phyloP scores from a whole-genome alignment of 768 basidiomycete genomes.

The Inosperma sp. region DNA sequence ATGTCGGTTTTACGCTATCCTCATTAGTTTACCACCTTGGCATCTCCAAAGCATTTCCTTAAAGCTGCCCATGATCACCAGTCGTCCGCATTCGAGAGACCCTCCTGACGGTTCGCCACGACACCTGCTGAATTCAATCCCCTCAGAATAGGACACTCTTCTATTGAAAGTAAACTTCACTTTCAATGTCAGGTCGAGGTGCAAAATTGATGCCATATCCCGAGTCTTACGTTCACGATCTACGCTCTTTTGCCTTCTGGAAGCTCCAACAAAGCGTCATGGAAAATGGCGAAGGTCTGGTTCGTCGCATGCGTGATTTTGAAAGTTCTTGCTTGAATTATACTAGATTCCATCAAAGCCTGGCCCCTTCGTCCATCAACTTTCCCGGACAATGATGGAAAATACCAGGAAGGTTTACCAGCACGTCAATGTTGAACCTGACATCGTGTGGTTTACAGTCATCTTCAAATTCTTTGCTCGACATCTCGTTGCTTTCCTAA shows the following conservation, averaged over 20 bases:
- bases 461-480: too few relatives aligned
- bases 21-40: too few relatives aligned
- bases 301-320: slow-evolving; percentile 70
- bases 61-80: not conserved
- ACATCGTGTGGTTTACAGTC: too few relatives aligned
- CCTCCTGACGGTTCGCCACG: slow-evolving; percentile 38
- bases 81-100: slow-evolving; percentile 5
- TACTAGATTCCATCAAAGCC: slow-evolving; percentile 32
- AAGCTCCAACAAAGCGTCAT: slow-evolving; percentile 60
- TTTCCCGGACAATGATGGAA: too few relatives aligned
- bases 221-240: slow-evolving; percentile 25
- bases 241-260: slow-evolving; percentile 61
- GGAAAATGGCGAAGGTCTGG: slow-evolving; percentile 62
- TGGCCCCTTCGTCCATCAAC: too few relatives aligned
- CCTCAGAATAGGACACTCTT: slow-evolving; percentile 27
- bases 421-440: too few relatives aligned
- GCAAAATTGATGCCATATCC: slow-evolving; percentile 9
- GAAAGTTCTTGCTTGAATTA: slow-evolving; percentile 49
- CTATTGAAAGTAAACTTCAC: slow-evolving; percentile 8
- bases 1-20: too few relatives aligned
- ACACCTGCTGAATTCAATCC: slow-evolving; percentile 49
- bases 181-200: too few relatives aligned
- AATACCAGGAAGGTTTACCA: too few relatives aligned
- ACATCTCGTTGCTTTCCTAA: too few relatives aligned
- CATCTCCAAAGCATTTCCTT: too few relatives aligned